Conservation (phyloP, 768 basidiomycete species). For the Hydnomerulius pinastri region DNA sequence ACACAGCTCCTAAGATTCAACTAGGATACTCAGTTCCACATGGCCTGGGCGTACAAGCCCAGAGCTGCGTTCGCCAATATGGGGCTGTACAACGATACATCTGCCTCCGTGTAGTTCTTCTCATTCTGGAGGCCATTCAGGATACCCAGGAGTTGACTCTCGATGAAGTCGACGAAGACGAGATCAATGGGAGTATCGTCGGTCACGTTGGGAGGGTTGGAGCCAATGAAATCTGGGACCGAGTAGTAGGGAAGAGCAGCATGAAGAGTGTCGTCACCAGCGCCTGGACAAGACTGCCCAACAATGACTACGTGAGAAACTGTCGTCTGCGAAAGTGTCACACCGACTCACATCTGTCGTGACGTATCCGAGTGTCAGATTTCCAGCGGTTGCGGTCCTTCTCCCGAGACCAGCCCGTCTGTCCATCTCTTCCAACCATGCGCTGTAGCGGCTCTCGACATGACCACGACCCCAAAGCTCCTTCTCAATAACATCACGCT, state of each 20-base stretch:
- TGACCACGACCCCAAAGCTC: constrained; percentile 44
- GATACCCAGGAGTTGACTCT: constrained; percentile 47
- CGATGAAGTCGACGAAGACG: constrained; percentile 75
- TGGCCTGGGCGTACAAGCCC: constrained; percentile 40
- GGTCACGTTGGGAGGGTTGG: constrained; percentile 50
- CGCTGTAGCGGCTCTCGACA: constrained; percentile 50
- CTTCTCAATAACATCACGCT: constrained; percentile 22
- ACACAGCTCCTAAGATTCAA: not conserved
- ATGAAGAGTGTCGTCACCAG: constrained; percentile 75
- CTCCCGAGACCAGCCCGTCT: constrained; percentile 36
- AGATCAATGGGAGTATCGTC: constrained; percentile 62
- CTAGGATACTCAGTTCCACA: constrained; percentile 31
- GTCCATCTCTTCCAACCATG: constrained; percentile 64
- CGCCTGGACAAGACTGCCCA: constrained; percentile 63
- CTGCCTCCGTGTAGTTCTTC: constrained; percentile 49
- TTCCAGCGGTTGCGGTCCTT: constrained; percentile 39
- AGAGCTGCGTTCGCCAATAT: constrained; percentile 41
- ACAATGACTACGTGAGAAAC: not conserved
- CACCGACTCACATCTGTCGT: constrained; percentile 58
- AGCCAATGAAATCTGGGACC: constrained; percentile 60
- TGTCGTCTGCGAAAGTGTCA: not conserved
- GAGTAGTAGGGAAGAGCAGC: constrained; percentile 56
- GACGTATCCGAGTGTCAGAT: constrained; percentile 74
- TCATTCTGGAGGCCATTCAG: constrained; percentile 57
- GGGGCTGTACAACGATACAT: constrained; percentile 57